Percentiles rank a stretch among this genome's conserved stretches.
phyloP scores from a whole-genome alignment of 1,284 basidiomycete genomes.

The Papiliotrema laurentii region DNA sequence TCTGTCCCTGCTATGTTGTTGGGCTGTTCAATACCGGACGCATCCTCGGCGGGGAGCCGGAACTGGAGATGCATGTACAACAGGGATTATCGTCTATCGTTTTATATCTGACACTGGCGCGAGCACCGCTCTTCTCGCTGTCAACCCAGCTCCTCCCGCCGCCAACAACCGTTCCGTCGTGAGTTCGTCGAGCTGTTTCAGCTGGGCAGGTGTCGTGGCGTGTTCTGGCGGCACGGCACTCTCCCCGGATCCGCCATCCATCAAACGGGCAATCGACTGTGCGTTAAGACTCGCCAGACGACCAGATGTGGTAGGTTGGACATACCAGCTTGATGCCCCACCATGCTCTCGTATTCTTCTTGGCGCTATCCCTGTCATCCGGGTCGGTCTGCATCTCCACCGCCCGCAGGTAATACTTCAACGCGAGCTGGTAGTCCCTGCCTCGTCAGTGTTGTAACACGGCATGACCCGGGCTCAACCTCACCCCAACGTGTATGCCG shows the following conservation, averaged over 20 bases:
- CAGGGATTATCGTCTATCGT: no score
- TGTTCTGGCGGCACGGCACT: conserved; percentile 58
- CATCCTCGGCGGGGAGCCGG: no score
- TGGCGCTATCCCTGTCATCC: conserved; percentile 9
- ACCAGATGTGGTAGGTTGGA: conserved; percentile 13
- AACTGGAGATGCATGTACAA: no score
- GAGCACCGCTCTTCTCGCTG: conserved; percentile 16
- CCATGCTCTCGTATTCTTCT: conserved; percentile 57
- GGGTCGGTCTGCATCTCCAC: conserved; percentile 76
- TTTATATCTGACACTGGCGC: neutral
- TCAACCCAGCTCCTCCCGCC: conserved; percentile 25
- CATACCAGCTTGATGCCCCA: conserved; percentile 78
- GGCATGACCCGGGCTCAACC: no score
- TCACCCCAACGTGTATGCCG: conserved; percentile 42
- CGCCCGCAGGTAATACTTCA: conserved; percentile 75
- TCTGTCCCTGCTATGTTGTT: no score
- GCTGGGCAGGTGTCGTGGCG: conserved; percentile 51
- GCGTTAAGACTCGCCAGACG: neutral
- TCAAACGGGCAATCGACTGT: conserved; percentile 26
- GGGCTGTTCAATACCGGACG: no score
- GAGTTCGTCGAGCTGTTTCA: conserved; percentile 62
- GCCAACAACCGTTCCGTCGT: conserved; percentile 62
- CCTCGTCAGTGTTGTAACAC: conserved; percentile 6
- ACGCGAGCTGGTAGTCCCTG: conserved; percentile 65
- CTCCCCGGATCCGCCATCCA: conserved; percentile 1